These are phyloP conservation scores for Graphilbum ipis-grandicollis DNA, from an alignment of 2,329 filamentous ascomycete genomes.

Conservation along the genomic window DNA sequence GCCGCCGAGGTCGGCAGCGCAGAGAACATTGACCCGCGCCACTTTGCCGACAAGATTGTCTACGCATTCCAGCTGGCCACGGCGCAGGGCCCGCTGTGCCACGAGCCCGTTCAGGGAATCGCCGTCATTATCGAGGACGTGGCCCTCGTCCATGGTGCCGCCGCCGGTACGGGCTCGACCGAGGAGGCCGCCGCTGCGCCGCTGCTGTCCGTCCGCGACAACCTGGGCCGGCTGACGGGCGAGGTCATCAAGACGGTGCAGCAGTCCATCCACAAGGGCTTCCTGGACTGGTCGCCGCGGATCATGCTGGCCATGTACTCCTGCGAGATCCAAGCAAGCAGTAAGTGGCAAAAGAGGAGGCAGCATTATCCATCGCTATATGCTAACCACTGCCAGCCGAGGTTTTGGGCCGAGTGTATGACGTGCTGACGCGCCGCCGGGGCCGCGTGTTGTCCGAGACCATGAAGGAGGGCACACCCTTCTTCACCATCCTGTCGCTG, in stretches of 20 bases:
- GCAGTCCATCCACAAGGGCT: slow-evolving; percentile 65
- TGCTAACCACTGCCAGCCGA: slow-evolving; percentile 39
- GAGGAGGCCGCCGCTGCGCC: slow-evolving; percentile 13
- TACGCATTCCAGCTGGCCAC: slow-evolving; percentile 92
- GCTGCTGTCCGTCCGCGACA: slow-evolving; percentile 26
- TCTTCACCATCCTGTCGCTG: slow-evolving; percentile 81
- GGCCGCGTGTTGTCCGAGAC: slow-evolving; percentile 79
- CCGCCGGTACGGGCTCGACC: slow-evolving; percentile 24
- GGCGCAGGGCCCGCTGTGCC: slow-evolving; percentile 74
- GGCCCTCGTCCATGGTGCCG: slow-evolving; percentile 30
- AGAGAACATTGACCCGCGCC: slow-evolving; percentile 38
- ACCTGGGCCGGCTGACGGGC: slow-evolving; percentile 66
- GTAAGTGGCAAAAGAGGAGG: no score
- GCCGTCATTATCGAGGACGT: slow-evolving; percentile 82
- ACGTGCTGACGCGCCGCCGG: slow-evolving; percentile 85
- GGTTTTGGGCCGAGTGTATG: slow-evolving; percentile 88
- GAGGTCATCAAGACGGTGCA: slow-evolving; percentile 85
- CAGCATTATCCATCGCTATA: neutral
- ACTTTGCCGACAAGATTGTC: slow-evolving; percentile 76
- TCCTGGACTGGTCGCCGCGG: slow-evolving; percentile 92
- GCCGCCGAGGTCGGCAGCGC: slow-evolving; percentile 21
- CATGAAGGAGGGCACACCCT: slow-evolving; percentile 88
- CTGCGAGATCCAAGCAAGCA: slow-evolving; percentile 91
- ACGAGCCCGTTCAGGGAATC: slow-evolving; percentile 84
- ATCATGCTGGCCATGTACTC: slow-evolving; percentile 95